Percentiles rank a stretch among this genome's conserved stretches.
Conservation (phyloP, 805 yeast species). For the Lipomyces lipofer region DNA sequence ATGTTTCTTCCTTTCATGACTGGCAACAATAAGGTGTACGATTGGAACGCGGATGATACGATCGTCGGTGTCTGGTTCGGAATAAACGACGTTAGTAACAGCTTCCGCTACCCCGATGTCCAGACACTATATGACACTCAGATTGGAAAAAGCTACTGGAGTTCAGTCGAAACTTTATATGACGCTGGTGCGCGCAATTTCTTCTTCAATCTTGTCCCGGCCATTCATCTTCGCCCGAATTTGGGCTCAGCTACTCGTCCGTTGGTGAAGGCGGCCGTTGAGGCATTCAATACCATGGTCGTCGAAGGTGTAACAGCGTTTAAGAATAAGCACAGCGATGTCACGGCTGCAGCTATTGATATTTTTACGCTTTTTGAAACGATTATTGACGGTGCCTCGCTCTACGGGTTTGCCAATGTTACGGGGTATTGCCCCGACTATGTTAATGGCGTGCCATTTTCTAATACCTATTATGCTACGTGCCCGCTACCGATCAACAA, state of each 20-base stretch:
- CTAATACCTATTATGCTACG: slow-evolving; percentile 5
- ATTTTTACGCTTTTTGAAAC: slow-evolving; percentile 1
- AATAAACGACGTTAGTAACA: slow-evolving; percentile 13
- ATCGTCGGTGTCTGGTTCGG: slow-evolving; percentile 21
- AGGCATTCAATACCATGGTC: slow-evolving; percentile 3
- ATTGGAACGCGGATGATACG: slow-evolving; percentile 6
- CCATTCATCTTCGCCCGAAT: neutral
- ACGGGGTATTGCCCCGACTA: slow-evolving; percentile 13
- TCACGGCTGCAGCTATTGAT: slow-evolving; percentile 4
- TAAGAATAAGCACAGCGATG: neutral
- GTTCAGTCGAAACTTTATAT: slow-evolving; percentile 8
- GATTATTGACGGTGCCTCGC: slow-evolving; percentile 2
- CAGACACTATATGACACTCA: neutral
- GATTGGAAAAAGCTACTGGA: slow-evolving; percentile 13
- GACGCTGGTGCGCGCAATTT: slow-evolving; percentile 14
- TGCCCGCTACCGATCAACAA: slow-evolving; percentile 13
- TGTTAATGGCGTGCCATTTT: slow-evolving; percentile 13
- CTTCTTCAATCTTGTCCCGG: slow-evolving; percentile 14
- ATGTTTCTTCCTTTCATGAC: slow-evolving; percentile 9
- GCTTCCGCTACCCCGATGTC: neutral
- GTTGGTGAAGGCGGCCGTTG: neutral
- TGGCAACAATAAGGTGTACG: neutral
- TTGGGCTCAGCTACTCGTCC: neutral
- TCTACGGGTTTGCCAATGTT: slow-evolving; percentile 8
- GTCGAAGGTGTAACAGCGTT: neutral